A percentile compares a stretch with the other conserved stretches of the same genome.
phyloP scores from a whole-genome alignment of 2,329 filamentous ascomycete species.

The Diaporthe sp. region DNA sequence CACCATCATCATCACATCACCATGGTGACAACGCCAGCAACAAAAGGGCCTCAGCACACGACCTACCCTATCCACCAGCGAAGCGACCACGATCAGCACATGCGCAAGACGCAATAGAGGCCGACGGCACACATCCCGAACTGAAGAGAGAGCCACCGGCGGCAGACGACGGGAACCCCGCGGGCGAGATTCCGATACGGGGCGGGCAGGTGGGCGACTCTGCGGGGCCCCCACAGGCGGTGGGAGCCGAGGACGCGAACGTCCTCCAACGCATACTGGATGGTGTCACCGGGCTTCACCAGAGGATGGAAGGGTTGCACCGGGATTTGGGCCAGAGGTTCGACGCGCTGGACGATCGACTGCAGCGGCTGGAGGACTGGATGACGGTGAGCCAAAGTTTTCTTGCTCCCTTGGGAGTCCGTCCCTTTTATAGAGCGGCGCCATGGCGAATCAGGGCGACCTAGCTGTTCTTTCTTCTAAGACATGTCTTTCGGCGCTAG shows the following conservation, averaged over 20 bases:
- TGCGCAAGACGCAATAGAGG: background rate
- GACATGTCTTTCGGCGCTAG: slow-evolving; percentile 30
- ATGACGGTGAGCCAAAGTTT: slow-evolving; percentile 23
- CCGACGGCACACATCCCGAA: background rate
- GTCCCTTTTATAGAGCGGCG: background rate
- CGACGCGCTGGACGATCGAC: slow-evolving; percentile 37
- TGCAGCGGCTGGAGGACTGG: slow-evolving; percentile 40
- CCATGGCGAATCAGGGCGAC: background rate
- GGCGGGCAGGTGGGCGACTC: slow-evolving; percentile 27
- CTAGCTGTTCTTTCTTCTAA: slow-evolving; percentile 17
- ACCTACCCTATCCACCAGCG: slow-evolving; percentile 29
- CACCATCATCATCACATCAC: slow-evolving; percentile 9
- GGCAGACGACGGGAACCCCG: slow-evolving; percentile 5
- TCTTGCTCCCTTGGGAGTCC: background rate
- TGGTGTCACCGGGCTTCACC: slow-evolving; percentile 32
- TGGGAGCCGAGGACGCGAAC: slow-evolving; percentile 14
- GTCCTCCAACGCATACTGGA: slow-evolving; percentile 38
- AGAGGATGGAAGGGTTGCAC: slow-evolving; percentile 39
- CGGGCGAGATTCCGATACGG: slow-evolving; percentile 33
- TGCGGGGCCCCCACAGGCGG: background rate
- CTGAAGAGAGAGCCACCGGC: slow-evolving; percentile 28
- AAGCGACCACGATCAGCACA: slow-evolving; percentile 35
- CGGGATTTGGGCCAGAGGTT: slow-evolving; percentile 35
- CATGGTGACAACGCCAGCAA: slow-evolving; percentile 14
- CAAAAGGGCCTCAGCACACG: slow-evolving; percentile 36